Base-by-base conservation (phyloP, 352 stramenopile genomes). In the Globisporangium paddicum region DNA sequence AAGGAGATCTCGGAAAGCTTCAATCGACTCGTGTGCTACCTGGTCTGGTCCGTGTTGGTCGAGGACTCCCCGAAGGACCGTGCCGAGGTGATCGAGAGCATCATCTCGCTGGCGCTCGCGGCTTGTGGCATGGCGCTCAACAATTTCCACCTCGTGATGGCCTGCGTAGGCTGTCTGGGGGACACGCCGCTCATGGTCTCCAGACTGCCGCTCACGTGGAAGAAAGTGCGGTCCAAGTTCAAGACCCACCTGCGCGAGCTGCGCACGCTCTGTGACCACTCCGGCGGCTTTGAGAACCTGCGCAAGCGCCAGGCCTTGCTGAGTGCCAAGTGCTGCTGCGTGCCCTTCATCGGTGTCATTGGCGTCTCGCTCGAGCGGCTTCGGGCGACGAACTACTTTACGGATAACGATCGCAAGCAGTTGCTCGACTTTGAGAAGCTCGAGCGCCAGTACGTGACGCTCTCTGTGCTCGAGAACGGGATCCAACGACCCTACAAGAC, bases 61-160 rank as follows among this genome's bases (percentile, higher is more conserved):
- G 79, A 90, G 41, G 82, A 90, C 19, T 77, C 73, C 3, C 60
- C 80, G 0, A 87, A 87, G 44, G 75, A 88, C 30, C 76, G 82
- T 5, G 82, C 82, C 14, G 74, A 89, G 19, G 77, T 75, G 25
- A 90, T 93, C 30, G 82, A 90, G 42, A 62, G 71, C 21, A 88
- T 93, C 51, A 87, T 89, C 40, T 69, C 72, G 3, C 83, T 90
- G 44, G 82, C 82, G 1, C 63, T 76, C 9, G 66, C 67, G 4
- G 75, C 78, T 5, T 77, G 66, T 44, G 61, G 51, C 21, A 50
- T 78, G 18, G 65, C 71, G 7, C 57, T 90, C 28, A 77, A 79
- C 63, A 93, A 90, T 47, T 93, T 90, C 47, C 75, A 89, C 55
- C 60, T 93, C n/a, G 77, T 89, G 19, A 90, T 92, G 82, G 78